These are phyloP conservation scores for Phaeolepiota aurea DNA, from an alignment of 768 basidiomycete species.

Conservation along the genomic window DNA sequence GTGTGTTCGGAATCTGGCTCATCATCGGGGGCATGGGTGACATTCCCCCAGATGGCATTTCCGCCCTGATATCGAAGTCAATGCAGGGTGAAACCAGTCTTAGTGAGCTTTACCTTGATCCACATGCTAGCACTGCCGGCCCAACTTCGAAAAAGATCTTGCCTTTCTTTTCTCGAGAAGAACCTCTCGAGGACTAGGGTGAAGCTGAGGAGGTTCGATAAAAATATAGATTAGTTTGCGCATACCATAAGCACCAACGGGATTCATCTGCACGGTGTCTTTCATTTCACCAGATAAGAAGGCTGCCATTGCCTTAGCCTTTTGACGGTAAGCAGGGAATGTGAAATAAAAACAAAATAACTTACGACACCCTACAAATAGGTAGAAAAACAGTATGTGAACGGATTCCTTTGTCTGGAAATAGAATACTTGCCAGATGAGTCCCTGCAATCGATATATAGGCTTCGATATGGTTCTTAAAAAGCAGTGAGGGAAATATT, in stretches of 20 bases:
- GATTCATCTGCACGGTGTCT: slow-evolving; percentile 82
- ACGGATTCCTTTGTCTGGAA: too few relatives aligned
- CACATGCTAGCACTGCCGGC: slow-evolving; percentile 91
- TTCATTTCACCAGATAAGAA: slow-evolving; percentile 95
- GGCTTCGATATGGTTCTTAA: slow-evolving; percentile 75
- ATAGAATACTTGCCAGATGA: slow-evolving; percentile 54
- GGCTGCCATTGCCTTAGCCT: slow-evolving; percentile 93
- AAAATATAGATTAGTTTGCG: too few relatives aligned
- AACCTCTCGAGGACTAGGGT: slow-evolving; percentile 70
- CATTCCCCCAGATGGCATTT: slow-evolving; percentile 75
- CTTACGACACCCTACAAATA: slow-evolving; percentile 62
- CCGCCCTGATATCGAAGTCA: slow-evolving; percentile 53
- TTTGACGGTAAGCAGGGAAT: neutral
- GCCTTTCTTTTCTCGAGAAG: slow-evolving; percentile 86
- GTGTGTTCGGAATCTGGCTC: slow-evolving; percentile 39
- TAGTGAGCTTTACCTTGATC: slow-evolving; percentile 59
- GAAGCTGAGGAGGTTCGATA: neutral
- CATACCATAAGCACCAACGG: slow-evolving; percentile 69
- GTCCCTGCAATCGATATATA: slow-evolving; percentile 84
- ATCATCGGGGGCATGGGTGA: slow-evolving; percentile 76
- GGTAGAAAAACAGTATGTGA: too few relatives aligned
- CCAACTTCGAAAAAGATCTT: slow-evolving; percentile 89
- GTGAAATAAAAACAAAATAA: slow-evolving; percentile 4
- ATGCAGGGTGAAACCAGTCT: neutral
- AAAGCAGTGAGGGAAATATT: slow-evolving; percentile 4